Percentiles rank a stretch among this genome's conserved stretches.
phyloP scores from a whole-genome alignment of 1,139 yeast genomes.

The Tardiomyces blankii region DNA sequence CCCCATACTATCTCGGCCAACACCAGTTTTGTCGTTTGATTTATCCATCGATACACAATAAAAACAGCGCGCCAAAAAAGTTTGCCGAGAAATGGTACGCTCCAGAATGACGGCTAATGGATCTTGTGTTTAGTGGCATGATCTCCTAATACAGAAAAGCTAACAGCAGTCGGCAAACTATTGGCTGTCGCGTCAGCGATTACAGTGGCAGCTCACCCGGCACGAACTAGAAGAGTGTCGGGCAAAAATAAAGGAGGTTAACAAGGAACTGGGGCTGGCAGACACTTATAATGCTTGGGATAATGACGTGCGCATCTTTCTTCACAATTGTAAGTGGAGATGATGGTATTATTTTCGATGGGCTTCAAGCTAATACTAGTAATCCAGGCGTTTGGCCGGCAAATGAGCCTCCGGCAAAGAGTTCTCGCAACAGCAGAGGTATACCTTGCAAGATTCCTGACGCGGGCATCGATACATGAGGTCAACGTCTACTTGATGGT shows the following conservation, averaged over 20 bases:
- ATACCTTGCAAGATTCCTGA: conserved; percentile 62
- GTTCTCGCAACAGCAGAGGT: conserved; percentile 86
- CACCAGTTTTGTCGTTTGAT: too few relatives aligned
- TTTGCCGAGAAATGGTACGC: too few relatives aligned
- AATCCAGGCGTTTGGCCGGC: conserved; percentile 64
- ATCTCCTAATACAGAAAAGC: not conserved
- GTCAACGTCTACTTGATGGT: conserved; percentile 70
- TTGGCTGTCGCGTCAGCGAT: conserved; percentile 58
- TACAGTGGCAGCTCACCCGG: conserved; percentile 49
- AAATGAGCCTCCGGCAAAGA: conserved; percentile 67
- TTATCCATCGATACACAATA: too few relatives aligned
- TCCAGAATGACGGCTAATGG: too few relatives aligned
- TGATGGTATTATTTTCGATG: conserved; percentile 3
- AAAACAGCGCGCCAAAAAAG: too few relatives aligned
- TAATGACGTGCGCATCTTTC: conserved; percentile 32
- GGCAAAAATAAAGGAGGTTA: conserved; percentile 21
- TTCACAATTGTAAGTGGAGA: conserved; percentile 20
- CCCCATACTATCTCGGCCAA: too few relatives aligned
- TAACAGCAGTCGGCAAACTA: conserved; percentile 39
- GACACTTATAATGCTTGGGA: conserved; percentile 20
- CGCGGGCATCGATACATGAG: conserved; percentile 66
- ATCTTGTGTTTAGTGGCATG: too few relatives aligned
- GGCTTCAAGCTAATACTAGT: conserved; percentile 25
- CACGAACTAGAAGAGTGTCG: conserved; percentile 35
- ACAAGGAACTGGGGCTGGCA: conserved; percentile 13